Evolutionary conservation across 1,284 basidiomycete genomes (phyloP).

Genomic region (Sanguinoderma infundibulare): DNA sequence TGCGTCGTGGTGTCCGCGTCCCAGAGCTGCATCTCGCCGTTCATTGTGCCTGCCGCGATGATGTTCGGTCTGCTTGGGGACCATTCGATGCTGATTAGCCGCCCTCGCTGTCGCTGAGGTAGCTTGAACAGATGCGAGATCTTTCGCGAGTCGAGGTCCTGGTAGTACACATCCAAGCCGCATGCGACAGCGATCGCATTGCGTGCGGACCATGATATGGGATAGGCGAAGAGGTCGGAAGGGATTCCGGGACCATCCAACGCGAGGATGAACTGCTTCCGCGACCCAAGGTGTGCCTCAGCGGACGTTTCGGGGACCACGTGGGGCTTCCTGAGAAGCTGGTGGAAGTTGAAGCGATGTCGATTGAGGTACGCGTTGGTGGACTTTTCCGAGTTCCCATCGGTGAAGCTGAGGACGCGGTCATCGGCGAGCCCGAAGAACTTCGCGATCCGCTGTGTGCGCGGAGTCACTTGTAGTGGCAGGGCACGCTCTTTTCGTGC

Average conservation of each 20-base stretch:
- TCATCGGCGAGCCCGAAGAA: conserved; percentile 51
- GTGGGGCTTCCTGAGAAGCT: conserved; percentile 42
- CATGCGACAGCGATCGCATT: conserved; percentile 55
- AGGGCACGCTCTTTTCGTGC: conserved; percentile 41
- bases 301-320: conserved; percentile 43
- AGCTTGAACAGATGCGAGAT: conserved; percentile 48
- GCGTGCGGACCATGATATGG: conserved; percentile 49
- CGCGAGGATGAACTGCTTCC: conserved; percentile 51
- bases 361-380: conserved; percentile 37
- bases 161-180: conserved; percentile 50
- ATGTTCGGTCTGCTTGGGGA: conserved; percentile 35
- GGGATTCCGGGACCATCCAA: conserved; percentile 55
- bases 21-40: conserved; percentile 46
- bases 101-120: conserved; percentile 24
- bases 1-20: conserved; percentile 39
- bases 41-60: conserved; percentile 44
- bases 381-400: conserved; percentile 32
- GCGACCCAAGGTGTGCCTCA: conserved; percentile 44
- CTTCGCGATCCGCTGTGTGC: conserved; percentile 52
- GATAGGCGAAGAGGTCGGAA: conserved; percentile 48
- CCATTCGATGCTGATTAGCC: conserved; percentile 43
- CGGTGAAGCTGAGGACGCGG: conserved; percentile 45
- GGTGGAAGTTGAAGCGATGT: conserved; percentile 43
- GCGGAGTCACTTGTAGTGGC: conserved; percentile 50
- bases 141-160: conserved; percentile 49